These are phyloP conservation scores for Clonostachys rhizophaga DNA, from an alignment of 2,329 filamentous ascomycete species.

Conservation along the genomic window DNA sequence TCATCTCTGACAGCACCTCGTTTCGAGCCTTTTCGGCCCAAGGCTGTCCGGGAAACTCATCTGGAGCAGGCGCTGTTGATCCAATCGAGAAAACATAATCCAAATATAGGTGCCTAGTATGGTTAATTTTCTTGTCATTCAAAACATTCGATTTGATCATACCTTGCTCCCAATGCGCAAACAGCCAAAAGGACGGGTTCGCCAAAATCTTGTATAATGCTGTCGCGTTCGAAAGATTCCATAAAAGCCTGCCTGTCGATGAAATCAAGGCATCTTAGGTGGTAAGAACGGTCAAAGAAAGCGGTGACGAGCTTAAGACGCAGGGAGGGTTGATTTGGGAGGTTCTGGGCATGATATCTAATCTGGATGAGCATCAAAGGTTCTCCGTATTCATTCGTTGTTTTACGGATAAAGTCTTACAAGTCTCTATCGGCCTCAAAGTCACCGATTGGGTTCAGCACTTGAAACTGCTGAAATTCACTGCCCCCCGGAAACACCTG, in stretches of 20 bases:
- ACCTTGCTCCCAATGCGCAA: conserved; percentile 15
- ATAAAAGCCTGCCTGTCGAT: conserved; percentile 15
- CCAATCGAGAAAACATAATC: conserved; percentile 3
- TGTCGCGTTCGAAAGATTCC: conserved; percentile 11
- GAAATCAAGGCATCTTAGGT: conserved; percentile 12
- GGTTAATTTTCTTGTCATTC: neutral
- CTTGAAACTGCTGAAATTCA: too few species aligned
- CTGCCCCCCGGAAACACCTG: too few species aligned
- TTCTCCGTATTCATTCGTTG: neutral
- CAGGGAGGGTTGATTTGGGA: conserved; percentile 7
- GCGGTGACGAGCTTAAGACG: conserved; percentile 7
- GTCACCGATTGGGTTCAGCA: too few species aligned
- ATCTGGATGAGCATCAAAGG: neutral
- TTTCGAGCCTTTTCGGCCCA: conserved; percentile 11
- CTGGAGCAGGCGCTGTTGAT: conserved; percentile 1
- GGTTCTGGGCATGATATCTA: conserved; percentile 8
- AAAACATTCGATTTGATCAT: neutral
- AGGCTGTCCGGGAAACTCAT: conserved; percentile 7
- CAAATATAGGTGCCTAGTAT: conserved; percentile 8
- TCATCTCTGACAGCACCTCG: conserved; percentile 8
- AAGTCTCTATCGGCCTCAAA: too few species aligned
- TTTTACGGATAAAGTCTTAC: too few species aligned
- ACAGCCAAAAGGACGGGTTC: conserved; percentile 13
- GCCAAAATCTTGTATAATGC: conserved; percentile 11
- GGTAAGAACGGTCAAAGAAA: conserved; percentile 13